Evolutionary conservation across 1,284 basidiomycete genomes (phyloP).

Genomic region (Sporisorium reilianum): DNA sequence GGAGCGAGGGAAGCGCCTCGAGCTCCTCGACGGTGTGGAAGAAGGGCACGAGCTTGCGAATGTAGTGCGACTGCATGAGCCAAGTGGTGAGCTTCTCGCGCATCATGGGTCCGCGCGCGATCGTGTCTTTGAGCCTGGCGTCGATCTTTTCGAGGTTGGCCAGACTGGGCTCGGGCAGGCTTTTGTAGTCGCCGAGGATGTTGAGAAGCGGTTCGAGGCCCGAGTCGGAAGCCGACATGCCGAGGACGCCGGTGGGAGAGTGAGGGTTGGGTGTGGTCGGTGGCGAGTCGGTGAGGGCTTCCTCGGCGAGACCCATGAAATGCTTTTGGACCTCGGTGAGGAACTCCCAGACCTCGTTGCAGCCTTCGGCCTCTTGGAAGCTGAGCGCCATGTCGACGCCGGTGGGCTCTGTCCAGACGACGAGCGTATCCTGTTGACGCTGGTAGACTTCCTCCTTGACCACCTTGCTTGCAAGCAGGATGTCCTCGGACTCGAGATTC

Average conservation of each 20-base stretch:
- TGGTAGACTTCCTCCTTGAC: slow-evolving; percentile 69
- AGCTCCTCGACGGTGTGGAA: slow-evolving; percentile 90
- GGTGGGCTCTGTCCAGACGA: slow-evolving; percentile 98
- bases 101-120: slow-evolving; percentile 72
- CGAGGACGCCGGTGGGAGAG: slow-evolving; percentile 41
- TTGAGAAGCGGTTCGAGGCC: slow-evolving; percentile 48
- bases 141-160: slow-evolving; percentile 69
- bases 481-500: slow-evolving; percentile 63
- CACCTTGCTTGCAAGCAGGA: slow-evolving; percentile 62
- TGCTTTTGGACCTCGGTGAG: slow-evolving; percentile 93
- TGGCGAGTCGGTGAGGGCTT: slow-evolving; percentile 54
- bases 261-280: slow-evolving; percentile 49
- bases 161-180: slow-evolving; percentile 68
- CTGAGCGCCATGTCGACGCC: slow-evolving; percentile 95
- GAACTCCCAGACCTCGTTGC: slow-evolving; percentile 96
- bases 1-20: slow-evolving; percentile 87
- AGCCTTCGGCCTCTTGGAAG: slow-evolving; percentile 96
- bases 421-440: slow-evolving; percentile 81
- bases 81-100: slow-evolving; percentile 81
- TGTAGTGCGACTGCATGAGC: slow-evolving; percentile 78
- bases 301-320: slow-evolving; percentile 70
- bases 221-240: slow-evolving; percentile 47
- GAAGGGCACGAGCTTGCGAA: slow-evolving; percentile 85
- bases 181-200: slow-evolving; percentile 47
- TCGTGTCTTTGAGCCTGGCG: slow-evolving; percentile 57